Evolutionary conservation across 2,329 filamentous ascomycete genomes (phyloP), one percentile per base, ranked within the genome.

Genomic region (Alternaria hordeiaustralica): DNA sequence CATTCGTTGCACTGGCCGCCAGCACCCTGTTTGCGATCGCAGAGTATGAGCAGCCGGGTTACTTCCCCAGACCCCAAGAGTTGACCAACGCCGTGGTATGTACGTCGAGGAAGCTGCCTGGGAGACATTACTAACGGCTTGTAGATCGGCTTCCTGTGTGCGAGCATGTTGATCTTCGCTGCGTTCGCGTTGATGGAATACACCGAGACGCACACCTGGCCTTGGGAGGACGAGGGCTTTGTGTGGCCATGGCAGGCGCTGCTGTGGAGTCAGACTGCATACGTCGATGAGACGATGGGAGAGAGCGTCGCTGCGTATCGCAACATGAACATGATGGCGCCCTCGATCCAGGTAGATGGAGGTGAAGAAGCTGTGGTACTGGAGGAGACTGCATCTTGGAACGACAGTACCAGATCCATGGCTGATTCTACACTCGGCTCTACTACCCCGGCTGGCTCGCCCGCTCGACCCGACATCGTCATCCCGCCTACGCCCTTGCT

Each of bases 241-340:
- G 55, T 65, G 5, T 62, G 63, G 59, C 63, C 55, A 5, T 65
- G 63, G 63, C 44, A 62, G 23, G 30, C 30, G 12, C 36, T 56
- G 36, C 59, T 65, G 8, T 65, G 59, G 63, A 25, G 53, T 15
- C 5, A 36, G 6, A 57, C 50, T 1, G 50, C 54, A 9, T 61
- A 62, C 3, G 30, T 30, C 15, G 59, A 65, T 5, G 53, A 58
- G 21, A 41, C 45, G 3, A 10, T 49, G 23, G 25, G 33, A 15
- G 53, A 64, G 10, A 36, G 36, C 13, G 13, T 41, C 12, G 11
- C 26, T 9, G 13, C 21, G 6, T 21, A 50, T 15, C 8, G 15
- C 11, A 26, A 23, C 10, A 8, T 21, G 33, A 41, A 41, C 36
- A 41, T 41, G 36, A 41, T 41, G 36, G 36, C 36, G 36, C n/a